Percentiles rank a stretch among this genome's conserved stretches.
Conservation (phyloP, 2,329 filamentous ascomycete genomes). For the Gnomoniopsis smithogilvyi region DNA sequence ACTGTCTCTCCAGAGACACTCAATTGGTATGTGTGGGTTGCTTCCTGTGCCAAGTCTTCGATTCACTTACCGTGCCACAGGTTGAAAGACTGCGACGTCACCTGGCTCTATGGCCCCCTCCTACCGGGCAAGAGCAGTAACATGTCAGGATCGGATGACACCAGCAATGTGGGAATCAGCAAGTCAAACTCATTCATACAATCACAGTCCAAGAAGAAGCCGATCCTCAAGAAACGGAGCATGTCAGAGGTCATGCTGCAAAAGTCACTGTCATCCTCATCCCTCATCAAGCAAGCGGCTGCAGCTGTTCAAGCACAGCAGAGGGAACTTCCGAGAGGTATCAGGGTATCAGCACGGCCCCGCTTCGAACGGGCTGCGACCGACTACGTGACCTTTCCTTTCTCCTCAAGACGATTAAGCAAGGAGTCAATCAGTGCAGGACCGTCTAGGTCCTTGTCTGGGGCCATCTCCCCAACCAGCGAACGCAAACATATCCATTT, state of each 20-base stretch:
- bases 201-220: constrained; percentile 64
- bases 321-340: constrained; percentile 40
- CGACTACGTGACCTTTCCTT: constrained; percentile 65
- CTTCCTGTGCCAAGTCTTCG: background rate
- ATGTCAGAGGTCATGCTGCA: constrained; percentile 96
- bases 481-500: constrained; percentile 90
- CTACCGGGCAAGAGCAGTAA: constrained; percentile 56
- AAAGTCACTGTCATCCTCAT: constrained; percentile 81
- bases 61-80: constrained; percentile 41
- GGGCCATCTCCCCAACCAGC: constrained; percentile 57
- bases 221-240: constrained; percentile 93
- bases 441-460: constrained; percentile 68
- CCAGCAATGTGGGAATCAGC: constrained; percentile 45
- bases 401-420: constrained; percentile 59
- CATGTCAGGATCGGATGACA: background rate
- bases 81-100: constrained; percentile 96
- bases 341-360: constrained; percentile 47
- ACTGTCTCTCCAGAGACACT: constrained; percentile 89
- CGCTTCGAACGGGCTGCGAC: constrained; percentile 61
- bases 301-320: constrained; percentile 83
- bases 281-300: constrained; percentile 83
- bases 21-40: constrained; percentile 69
- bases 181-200: constrained; percentile 64
- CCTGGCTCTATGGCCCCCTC: constrained; percentile 93
- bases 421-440: constrained; percentile 62